Evolutionary conservation across 208 protist genomes (phyloP), one percentile per base, ranked within the genome.

Genomic region (Vickermania spadyakhi): DNA sequence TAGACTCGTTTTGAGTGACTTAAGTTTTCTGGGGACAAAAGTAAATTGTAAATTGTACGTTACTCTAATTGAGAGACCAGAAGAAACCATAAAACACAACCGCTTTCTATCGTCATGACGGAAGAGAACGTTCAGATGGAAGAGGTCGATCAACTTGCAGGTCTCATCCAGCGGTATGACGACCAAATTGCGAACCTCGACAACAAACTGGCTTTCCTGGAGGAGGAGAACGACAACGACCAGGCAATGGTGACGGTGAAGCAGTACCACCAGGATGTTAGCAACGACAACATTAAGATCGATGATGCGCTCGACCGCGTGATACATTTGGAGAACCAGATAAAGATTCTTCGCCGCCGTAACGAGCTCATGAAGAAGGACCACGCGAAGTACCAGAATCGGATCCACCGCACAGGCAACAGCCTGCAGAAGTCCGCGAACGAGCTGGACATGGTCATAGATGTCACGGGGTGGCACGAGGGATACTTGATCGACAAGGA

Each of bases 271-370:
- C 58, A 68, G 30, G 52, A 62, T 30, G 60, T 56, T 30, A 28
- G 52, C 21, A 58, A 66, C 27, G 62, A 56, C 22, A 77, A 76
- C 18, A 86, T 96, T 57, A 72, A 84, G 13, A 84, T 84, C 13
- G 83, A 96, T 58, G 89, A 94, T 53, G 86, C 80, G 0, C 69
- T 93, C 28, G 89, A 96, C 58, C 78, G 71, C 68, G 74, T 94
- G 27, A 77, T 91, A 36, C 76, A 85, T 18, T 36, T 94, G 60
- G 65, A 96, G 64, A 96, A 96, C 66, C 77, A 85, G 54, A 74
- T 96, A 14, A 93, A 92, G 66, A 84, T 94, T 65, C 73, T 77
- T 28, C 68, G 69, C 30, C 81, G 85, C 25, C 81, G 86, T 56
- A 93, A 93, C 60, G 67, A 87, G 51, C 74, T 92, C 27, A 65